phyloP scores from a whole-genome alignment of 768 basidiomycete genomes.

The Termitomyces heimii region DNA sequence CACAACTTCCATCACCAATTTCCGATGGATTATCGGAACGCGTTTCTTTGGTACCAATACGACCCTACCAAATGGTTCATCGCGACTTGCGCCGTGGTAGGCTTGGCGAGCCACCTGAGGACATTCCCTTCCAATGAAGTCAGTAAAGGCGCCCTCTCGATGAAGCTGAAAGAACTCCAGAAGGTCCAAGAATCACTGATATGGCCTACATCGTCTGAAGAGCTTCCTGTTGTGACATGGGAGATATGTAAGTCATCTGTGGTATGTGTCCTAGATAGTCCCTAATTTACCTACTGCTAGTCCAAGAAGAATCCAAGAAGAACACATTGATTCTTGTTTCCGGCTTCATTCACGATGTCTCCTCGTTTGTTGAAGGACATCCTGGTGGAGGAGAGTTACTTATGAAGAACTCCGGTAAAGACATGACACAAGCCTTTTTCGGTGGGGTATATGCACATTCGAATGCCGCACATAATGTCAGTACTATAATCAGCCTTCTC shows the following conservation, averaged over 20 bases:
- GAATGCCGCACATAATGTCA: constrained; percentile 74
- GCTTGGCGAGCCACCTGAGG: constrained; percentile 77
- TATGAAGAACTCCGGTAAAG: constrained; percentile 60
- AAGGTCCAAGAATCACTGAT: constrained; percentile 50
- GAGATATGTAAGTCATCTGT: constrained; percentile 59
- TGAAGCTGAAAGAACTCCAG: constrained; percentile 76
- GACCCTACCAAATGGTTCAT: constrained; percentile 98
- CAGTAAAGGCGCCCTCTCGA: constrained; percentile 71
- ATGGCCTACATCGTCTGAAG: constrained; percentile 54
- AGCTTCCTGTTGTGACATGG: constrained; percentile 78
- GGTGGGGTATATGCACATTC: constrained; percentile 82
- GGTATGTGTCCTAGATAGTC: neutral
- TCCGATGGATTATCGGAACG: constrained; percentile 83
- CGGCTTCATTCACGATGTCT: constrained; percentile 85
- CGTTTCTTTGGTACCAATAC: constrained; percentile 78
- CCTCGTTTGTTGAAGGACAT: constrained; percentile 67
- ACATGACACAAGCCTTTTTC: constrained; percentile 81
- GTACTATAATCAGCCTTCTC: constrained; percentile 14
- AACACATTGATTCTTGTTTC: constrained; percentile 67
- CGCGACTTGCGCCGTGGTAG: constrained; percentile 47
- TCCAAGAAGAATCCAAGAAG: constrained; percentile 60
- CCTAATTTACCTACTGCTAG: constrained; percentile 25
- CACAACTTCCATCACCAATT: constrained; percentile 92
- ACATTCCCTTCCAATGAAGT: constrained; percentile 89
- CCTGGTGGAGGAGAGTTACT: constrained; percentile 72